These are phyloP conservation scores for Hordeum vulgare DNA, from an alignment of 176 grass and related monocot genomes.

Conservation along the genomic window MorexV3_pseudomolecules_assembly NC_058519.1:602118521-602119020, in stretches of 20 bases:
- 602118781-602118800: too few relatives aligned
- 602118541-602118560: background rate
- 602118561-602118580: background rate
- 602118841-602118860: conserved; percentile 7
- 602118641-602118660: background rate
- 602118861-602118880: conserved; percentile 28
- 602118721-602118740: background rate
- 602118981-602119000: conserved; percentile 26
- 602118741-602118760: background rate
- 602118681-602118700: background rate
- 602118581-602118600: background rate
- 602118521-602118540: background rate
- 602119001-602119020: conserved; percentile 39
- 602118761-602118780: too few relatives aligned
- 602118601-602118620: background rate
- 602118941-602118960: background rate
- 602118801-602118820: too few relatives aligned
- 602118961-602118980: background rate
- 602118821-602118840: background rate
- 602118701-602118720: background rate
- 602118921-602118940: background rate
- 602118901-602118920: conserved; percentile 7
- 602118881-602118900: background rate
- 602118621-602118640: background rate
- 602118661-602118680: background rate